These are phyloP conservation scores for Inonotus hispidus DNA, from an alignment of 1,284 basidiomycete species.

Conservation along the genomic window DNA sequence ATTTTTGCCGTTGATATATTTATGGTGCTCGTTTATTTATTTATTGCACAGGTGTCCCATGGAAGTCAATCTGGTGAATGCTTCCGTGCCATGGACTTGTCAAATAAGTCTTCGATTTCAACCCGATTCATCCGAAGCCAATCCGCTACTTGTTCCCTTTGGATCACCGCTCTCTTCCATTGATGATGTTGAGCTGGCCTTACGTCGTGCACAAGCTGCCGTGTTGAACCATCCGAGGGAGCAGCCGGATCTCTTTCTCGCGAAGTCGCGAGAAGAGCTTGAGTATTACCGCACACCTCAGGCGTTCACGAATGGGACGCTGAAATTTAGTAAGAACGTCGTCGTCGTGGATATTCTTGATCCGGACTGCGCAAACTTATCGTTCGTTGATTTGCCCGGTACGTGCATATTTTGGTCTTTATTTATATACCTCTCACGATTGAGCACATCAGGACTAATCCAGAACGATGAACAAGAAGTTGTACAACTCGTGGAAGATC, in stretches of 20 bases:
- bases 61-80: conserved; percentile 23
- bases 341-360: conserved; percentile 29
- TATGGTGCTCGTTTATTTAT: background rate
- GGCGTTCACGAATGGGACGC: conserved; percentile 16
- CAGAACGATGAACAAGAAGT: conserved; percentile 42
- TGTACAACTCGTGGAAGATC: conserved; percentile 40
- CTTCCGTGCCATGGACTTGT: conserved; percentile 29
- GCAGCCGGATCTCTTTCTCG: conserved; percentile 17
- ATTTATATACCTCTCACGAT: background rate
- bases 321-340: conserved; percentile 25
- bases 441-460: conserved; percentile 40
- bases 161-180: conserved; percentile 20
- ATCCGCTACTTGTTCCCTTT: conserved; percentile 19
- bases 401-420: background rate
- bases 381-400: conserved; percentile 53
- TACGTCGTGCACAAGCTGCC: conserved; percentile 30
- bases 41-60: conserved; percentile 23
- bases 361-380: conserved; percentile 40
- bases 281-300: conserved; percentile 14
- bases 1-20: background rate
- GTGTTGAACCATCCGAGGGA: conserved; percentile 25
- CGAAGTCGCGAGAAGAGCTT: conserved; percentile 21
- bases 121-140: conserved; percentile 17
- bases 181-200: conserved; percentile 26
- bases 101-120: conserved; percentile 30